These are phyloP conservation scores for Diatrype stigma DNA, from an alignment of 2,329 filamentous ascomycete genomes.

Conservation along the genomic window DNA sequence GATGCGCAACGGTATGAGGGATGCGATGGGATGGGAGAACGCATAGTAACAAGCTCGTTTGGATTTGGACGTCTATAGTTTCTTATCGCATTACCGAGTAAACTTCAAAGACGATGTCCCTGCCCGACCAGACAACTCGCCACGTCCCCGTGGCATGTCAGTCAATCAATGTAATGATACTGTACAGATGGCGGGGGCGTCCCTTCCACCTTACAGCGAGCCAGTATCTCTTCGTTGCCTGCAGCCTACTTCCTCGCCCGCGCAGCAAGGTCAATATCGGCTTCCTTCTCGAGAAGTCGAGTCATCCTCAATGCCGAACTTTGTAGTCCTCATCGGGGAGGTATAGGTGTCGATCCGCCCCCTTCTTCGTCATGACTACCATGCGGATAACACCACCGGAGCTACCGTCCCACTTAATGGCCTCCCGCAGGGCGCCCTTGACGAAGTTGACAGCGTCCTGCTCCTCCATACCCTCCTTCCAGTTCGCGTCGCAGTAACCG, in stretches of 20 bases:
- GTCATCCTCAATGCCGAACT: slow-evolving; percentile 59
- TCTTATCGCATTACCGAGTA: neutral
- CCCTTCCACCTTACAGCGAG: slow-evolving; percentile 3
- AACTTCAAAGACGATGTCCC: no score
- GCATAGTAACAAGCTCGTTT: no score
- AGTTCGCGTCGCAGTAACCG: slow-evolving; percentile 95
- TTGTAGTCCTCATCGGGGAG: slow-evolving; percentile 88
- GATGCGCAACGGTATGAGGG: no score
- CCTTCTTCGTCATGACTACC: slow-evolving; percentile 88
- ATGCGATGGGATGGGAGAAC: no score
- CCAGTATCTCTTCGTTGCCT: neutral
- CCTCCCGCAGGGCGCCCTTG: slow-evolving; percentile 84
- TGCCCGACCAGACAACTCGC: neutral
- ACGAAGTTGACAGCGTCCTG: slow-evolving; percentile 87
- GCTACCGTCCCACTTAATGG: slow-evolving; percentile 99
- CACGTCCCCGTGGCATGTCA: neutral
- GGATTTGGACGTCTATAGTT: neutral
- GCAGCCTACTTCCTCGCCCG: no score
- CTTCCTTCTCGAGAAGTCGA: slow-evolving; percentile 2
- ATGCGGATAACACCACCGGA: slow-evolving; percentile 97
- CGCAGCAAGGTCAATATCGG: neutral
- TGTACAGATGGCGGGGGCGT: slow-evolving; percentile 6
- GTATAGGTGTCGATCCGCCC: slow-evolving; percentile 90
- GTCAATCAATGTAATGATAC: slow-evolving; percentile 1
- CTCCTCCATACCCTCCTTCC: slow-evolving; percentile 93